phyloP scores from a whole-genome alignment of 2,329 filamentous ascomycete genomes.

The Alternaria brassicae region DNA sequence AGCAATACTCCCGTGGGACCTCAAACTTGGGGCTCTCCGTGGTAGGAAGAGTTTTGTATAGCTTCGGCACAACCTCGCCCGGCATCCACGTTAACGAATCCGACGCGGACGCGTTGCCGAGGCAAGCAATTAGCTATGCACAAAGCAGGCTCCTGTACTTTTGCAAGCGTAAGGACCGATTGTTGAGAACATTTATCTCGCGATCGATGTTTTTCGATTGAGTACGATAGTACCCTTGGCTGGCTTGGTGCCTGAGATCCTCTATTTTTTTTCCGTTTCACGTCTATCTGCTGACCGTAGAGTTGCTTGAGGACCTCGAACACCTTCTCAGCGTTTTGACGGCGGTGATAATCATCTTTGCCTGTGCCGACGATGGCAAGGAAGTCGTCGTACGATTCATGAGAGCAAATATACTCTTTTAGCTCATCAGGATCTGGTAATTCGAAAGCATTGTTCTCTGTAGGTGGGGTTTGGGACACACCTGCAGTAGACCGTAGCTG shows the following conservation, averaged over 20 bases:
- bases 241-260: neutral
- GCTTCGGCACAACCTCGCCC: slow-evolving; percentile 29
- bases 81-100: slow-evolving; percentile 34
- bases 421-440: slow-evolving; percentile 29
- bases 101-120: neutral
- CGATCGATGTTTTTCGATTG: neutral
- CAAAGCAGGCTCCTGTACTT: slow-evolving; percentile 8
- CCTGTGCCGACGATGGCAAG: slow-evolving; percentile 29
- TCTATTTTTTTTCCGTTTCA: slow-evolving; percentile 3
- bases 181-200: neutral
- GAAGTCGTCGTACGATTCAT: slow-evolving; percentile 41
- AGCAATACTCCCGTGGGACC: slow-evolving; percentile 35
- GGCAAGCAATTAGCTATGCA: slow-evolving; percentile 7
- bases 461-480: neutral
- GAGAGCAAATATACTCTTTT: slow-evolving; percentile 30
- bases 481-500: neutral
- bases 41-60: neutral
- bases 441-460: slow-evolving; percentile 9
- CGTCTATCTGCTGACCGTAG: slow-evolving; percentile 13
- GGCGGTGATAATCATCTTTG: slow-evolving; percentile 3
- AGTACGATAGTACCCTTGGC: neutral
- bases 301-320: slow-evolving; percentile 22
- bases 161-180: slow-evolving; percentile 1
- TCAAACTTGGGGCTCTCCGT: slow-evolving; percentile 17
- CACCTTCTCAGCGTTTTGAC: slow-evolving; percentile 24